phyloP scores from a whole-genome alignment of 352 stramenopile species.

The Globisporangium orthogonon region DNA sequence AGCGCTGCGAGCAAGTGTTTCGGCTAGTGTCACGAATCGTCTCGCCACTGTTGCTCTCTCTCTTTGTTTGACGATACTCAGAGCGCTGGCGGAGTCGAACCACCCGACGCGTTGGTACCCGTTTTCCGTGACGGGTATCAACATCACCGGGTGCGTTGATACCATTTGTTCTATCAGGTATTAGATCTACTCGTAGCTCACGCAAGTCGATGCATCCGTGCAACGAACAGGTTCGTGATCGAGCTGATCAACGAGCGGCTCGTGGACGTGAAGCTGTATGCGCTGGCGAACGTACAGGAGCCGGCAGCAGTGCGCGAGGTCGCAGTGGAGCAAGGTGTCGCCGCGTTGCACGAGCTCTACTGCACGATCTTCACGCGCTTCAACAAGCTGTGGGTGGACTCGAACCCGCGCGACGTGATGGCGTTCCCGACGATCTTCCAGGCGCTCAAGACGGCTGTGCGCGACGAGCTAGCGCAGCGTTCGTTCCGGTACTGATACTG shows the following conservation, averaged over 20 bases:
- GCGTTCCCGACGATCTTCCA: conserved; percentile 82
- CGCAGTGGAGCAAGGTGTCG: conserved; percentile 24
- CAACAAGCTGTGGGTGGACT: conserved; percentile 77
- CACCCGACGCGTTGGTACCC: conserved; percentile 83
- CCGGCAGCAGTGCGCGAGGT: conserved; percentile 18
- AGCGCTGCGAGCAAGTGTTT: too few relatives aligned
- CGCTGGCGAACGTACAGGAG: conserved; percentile 13
- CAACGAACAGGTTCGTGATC: conserved; percentile 47
- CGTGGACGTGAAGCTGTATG: conserved; percentile 72
- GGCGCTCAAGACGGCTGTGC: conserved; percentile 66
- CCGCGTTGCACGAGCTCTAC: conserved; percentile 69
- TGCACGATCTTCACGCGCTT: conserved; percentile 78
- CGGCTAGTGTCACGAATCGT: too few relatives aligned
- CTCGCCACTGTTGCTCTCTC: too few relatives aligned
- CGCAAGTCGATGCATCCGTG: too few relatives aligned
- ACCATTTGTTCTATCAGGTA: too few relatives aligned
- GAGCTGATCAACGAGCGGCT: conserved; percentile 71
- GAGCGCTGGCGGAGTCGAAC: conserved; percentile 73
- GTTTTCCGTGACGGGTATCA: conserved; percentile 83
- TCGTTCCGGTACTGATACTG: conserved; percentile 59
- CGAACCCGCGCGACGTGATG: conserved; percentile 81
- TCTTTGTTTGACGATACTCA: conserved; percentile 11
- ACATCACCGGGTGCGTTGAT: conserved; percentile 69
- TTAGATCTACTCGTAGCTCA: too few relatives aligned
- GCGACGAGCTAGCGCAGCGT: conserved; percentile 37